These are phyloP conservation scores for Cardiospermum halicacabum DNA, from an alignment of 345 rosid species.

Conservation along the genomic window DNA sequence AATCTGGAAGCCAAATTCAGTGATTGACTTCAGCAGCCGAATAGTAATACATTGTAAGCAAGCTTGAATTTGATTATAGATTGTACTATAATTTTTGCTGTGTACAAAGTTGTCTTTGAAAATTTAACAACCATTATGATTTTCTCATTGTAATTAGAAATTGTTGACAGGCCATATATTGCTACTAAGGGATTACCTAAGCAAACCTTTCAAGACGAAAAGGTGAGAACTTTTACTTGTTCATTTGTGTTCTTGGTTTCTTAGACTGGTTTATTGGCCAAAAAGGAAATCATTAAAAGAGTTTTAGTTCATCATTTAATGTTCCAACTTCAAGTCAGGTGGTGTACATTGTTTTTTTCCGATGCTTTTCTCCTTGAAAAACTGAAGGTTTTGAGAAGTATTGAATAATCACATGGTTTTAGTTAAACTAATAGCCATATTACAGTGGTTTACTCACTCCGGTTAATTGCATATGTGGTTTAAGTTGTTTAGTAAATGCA, in stretches of 20 bases:
- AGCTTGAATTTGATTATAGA: neutral
- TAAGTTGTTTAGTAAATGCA: neutral
- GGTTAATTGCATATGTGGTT: neutral
- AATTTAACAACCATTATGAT: neutral
- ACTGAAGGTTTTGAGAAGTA: neutral
- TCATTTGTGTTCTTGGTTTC: neutral
- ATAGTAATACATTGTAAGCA: neutral
- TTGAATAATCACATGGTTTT: neutral
- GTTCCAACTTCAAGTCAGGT: neutral
- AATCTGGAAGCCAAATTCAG: neutral
- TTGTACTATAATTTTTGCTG: neutral
- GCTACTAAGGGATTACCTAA: neutral
- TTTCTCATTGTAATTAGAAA: neutral
- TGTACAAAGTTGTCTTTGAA: neutral
- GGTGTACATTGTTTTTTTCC: neutral
- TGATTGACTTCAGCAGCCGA: neutral
- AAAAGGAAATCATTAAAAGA: neutral
- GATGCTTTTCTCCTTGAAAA: neutral
- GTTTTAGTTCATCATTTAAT: neutral
- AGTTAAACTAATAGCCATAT: neutral
- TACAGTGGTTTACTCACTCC: neutral
- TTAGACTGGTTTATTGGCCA: neutral
- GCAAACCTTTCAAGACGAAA: neutral
- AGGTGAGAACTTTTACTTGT: neutral
- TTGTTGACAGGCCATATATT: neutral